Conservation (phyloP, 768 basidiomycete species). For the Lanmaoa pseudosensibilis region DNA sequence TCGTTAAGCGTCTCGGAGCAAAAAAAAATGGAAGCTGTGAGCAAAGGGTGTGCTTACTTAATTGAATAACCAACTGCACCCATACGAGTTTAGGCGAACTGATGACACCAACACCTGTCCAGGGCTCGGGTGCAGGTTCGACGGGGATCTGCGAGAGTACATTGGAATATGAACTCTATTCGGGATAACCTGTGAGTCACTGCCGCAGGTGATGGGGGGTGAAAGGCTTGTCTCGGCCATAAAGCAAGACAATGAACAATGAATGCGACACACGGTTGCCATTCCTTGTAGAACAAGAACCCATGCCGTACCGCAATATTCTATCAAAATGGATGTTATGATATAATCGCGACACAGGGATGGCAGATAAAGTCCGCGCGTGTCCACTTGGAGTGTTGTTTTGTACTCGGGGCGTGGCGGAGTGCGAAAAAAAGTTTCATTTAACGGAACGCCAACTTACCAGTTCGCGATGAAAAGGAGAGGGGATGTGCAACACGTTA, state of each 20-base stretch:
- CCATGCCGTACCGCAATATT: conserved; percentile 2
- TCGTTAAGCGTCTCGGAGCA: conserved; percentile 28
- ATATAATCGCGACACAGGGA: conserved; percentile 2
- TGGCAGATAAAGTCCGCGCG: conserved; percentile 16
- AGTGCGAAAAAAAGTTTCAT: conserved; percentile 20
- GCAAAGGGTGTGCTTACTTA: conserved; percentile 21
- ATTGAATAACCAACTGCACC: conserved; percentile 15
- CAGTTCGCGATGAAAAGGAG: conserved; percentile 5
- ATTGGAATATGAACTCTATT: conserved; percentile 12
- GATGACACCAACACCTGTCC: conserved; percentile 15
- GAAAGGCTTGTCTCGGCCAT: conserved; percentile 13
- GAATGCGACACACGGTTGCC: background rate
- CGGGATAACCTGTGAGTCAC: conserved; percentile 8
- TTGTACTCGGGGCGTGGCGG: conserved; percentile 8
- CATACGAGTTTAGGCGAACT: conserved; percentile 18
- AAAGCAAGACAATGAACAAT: conserved; percentile 6
- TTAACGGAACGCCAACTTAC: background rate
- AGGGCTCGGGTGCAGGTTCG: conserved; percentile 26
- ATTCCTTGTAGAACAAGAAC: conserved; percentile 10
- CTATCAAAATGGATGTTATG: conserved; percentile 11
- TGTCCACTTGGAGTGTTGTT: background rate
- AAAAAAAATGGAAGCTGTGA: conserved; percentile 30
- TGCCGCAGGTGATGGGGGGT: background rate
- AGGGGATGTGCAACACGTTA: conserved; percentile 14
- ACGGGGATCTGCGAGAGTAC: conserved; percentile 18